Conservation (phyloP, 2,329 filamentous ascomycete species). For the Calonectria hongkongensis region DNA sequence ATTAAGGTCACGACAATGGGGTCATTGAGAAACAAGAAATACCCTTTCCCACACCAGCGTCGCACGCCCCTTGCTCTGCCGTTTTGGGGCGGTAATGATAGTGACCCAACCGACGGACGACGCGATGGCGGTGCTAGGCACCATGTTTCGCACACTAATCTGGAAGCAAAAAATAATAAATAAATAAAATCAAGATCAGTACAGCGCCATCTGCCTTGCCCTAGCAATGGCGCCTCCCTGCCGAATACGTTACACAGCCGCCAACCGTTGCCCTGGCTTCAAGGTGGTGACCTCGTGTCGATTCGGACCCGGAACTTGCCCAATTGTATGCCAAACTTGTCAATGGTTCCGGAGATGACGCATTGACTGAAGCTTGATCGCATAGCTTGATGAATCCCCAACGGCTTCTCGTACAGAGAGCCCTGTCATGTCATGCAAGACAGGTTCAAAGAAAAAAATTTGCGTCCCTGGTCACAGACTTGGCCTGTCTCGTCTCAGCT, state of each 20-base stretch:
- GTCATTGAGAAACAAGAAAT: constrained; percentile 44
- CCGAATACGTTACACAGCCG: constrained; percentile 52
- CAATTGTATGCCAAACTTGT: constrained; percentile 3
- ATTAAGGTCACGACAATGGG: constrained; percentile 55
- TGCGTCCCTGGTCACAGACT: constrained; percentile 28
- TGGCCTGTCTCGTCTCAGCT: constrained; percentile 33
- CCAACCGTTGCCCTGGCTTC: constrained; percentile 39
- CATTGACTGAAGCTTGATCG: constrained; percentile 25
- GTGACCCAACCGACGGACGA: constrained; percentile 53
- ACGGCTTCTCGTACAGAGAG: background rate
- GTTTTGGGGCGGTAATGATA: constrained; percentile 51
- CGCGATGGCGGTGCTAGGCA: constrained; percentile 51
- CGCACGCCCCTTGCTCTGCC: constrained; percentile 45
- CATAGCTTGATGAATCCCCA: constrained; percentile 21
- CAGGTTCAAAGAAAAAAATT: constrained; percentile 16
- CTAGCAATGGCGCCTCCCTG: constrained; percentile 49
- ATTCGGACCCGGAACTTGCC: constrained; percentile 9
- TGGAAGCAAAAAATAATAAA: constrained; percentile 43
- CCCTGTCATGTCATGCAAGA: constrained; percentile 11
- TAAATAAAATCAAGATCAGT: constrained; percentile 33
- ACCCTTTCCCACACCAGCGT: constrained; percentile 37
- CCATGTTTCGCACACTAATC: constrained; percentile 56
- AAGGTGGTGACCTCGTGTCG: constrained; percentile 16
- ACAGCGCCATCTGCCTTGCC: constrained; percentile 41
- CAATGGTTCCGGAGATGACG: background rate